Evolutionary conservation across 257 asterid species (phyloP).

Genomic region (Petunia axillaris): DNA sequence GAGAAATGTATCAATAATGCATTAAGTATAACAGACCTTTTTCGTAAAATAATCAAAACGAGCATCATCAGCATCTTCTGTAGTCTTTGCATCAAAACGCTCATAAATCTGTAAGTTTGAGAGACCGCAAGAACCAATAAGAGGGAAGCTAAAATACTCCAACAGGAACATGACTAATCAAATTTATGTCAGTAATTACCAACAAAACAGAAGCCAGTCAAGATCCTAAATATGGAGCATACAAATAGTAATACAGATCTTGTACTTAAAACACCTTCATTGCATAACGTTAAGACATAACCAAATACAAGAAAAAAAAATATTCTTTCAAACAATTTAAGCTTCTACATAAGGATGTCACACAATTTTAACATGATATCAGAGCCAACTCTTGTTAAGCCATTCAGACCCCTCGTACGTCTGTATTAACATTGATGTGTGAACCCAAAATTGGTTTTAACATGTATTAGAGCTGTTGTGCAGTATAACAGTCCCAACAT

Average conservation of each 20-base stretch:
- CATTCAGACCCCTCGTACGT: neutral
- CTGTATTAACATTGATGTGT: neutral
- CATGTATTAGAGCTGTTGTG: neutral
- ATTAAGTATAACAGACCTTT: constrained; percentile 55
- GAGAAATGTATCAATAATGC: neutral
- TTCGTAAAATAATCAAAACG: constrained; percentile 77
- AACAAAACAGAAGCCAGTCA: constrained; percentile 14
- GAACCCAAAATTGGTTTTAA: neutral
- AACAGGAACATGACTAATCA: constrained; percentile 8
- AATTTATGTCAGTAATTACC: constrained; percentile 13
- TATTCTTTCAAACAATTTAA: neutral
- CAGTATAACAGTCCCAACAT: neutral
- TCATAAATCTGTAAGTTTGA: constrained; percentile 63
- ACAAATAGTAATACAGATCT: neutral
- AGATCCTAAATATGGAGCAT: constrained; percentile 5
- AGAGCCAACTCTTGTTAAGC: neutral
- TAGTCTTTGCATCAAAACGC: constrained; percentile 69
- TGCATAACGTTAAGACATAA: neutral
- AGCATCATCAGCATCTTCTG: constrained; percentile 68
- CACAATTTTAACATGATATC: neutral
- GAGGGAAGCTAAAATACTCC: constrained; percentile 14
- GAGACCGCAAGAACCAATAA: constrained; percentile 16
- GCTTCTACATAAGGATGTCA: neutral
- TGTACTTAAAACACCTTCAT: neutral
- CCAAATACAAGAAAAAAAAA: neutral